These are phyloP conservation scores for Hapsidospora chrysogenum DNA, from an alignment of 495 filamentous ascomycete genomes.

Conservation along the genomic window DNA sequence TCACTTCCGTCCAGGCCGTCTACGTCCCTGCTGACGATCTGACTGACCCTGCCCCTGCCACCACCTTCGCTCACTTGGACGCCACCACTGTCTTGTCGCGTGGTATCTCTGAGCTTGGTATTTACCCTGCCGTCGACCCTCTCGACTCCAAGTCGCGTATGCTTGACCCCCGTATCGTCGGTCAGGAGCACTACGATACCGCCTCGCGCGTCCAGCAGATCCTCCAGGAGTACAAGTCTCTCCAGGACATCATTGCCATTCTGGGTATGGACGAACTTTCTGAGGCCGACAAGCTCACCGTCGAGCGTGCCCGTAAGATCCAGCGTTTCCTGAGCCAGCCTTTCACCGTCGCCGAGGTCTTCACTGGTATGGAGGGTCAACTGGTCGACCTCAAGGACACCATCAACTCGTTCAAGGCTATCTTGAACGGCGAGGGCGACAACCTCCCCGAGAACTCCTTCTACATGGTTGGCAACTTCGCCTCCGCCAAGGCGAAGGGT, in stretches of 20 bases:
- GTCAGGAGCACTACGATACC: slow-evolving; percentile 91
- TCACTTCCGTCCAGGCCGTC: slow-evolving; percentile 99
- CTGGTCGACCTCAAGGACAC: slow-evolving; percentile 98
- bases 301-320: slow-evolving; percentile 99
- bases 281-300: slow-evolving; percentile 96
- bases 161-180: slow-evolving; percentile 96
- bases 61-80: slow-evolving; percentile 99
- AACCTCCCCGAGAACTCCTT: slow-evolving; percentile 91
- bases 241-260: slow-evolving; percentile 99
- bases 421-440: slow-evolving; percentile 89
- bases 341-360: slow-evolving; percentile 96
- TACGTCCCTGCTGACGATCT: slow-evolving; percentile 99
- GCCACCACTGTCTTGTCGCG: slow-evolving; percentile 99
- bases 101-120: slow-evolving; percentile 99
- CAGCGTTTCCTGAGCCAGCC: slow-evolving; percentile 99
- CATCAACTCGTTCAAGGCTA: slow-evolving; percentile 91
- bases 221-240: slow-evolving; percentile 99
- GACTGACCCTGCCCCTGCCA: slow-evolving; percentile 98
- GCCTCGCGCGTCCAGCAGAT: slow-evolving; percentile 94
- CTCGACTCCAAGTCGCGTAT: slow-evolving; percentile 99
- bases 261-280: slow-evolving; percentile 99
- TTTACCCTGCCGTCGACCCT: slow-evolving; percentile 99
- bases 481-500: slow-evolving; percentile 86
- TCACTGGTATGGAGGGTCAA: slow-evolving; percentile 96
- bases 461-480: slow-evolving; percentile 97